A percentile compares a stretch with the other conserved stretches of the same genome.
Evolutionary conservation across 192 early-diverging fungal genomes (phyloP).

Genomic region (Entophlyctis helioformis): DNA sequence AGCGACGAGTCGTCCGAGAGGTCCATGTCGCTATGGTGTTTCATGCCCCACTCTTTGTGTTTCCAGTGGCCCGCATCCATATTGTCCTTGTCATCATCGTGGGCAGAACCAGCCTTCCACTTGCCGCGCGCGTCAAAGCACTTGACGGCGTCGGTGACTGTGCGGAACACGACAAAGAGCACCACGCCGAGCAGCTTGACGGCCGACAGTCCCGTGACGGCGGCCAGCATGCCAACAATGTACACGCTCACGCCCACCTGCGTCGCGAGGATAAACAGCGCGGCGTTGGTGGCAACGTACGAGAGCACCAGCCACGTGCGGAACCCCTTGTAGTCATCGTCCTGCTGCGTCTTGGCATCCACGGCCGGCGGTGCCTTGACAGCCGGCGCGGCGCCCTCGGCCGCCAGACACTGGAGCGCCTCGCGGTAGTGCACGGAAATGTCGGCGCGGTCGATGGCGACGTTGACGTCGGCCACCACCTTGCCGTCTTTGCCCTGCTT

Average conservation of each 20-base stretch:
- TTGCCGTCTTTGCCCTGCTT: conserved; percentile 39
- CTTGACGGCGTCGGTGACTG: conserved; percentile 9
- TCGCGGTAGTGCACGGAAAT: conserved; percentile 58
- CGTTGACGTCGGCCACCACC: conserved; percentile 48
- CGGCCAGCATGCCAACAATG: conserved; percentile 6
- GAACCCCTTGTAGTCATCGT: conserved; percentile 66
- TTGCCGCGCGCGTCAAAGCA: too few relatives aligned
- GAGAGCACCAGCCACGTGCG: conserved; percentile 23
- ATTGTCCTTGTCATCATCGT: too few relatives aligned
- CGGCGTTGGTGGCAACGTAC: conserved; percentile 21
- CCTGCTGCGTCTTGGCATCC: conserved; percentile 53
- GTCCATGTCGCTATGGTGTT: too few relatives aligned
- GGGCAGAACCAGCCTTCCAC: too few relatives aligned
- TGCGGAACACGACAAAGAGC: neutral
- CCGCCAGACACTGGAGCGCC: conserved; percentile 39
- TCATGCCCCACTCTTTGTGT: too few relatives aligned
- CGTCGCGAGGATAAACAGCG: conserved; percentile 11
- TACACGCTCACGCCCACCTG: conserved; percentile 2
- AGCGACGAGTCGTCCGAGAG: too few relatives aligned
- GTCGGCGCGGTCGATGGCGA: conserved; percentile 51
- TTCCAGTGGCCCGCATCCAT: too few relatives aligned
- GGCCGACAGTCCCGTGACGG: conserved; percentile 3
- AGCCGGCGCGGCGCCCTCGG: too few relatives aligned
- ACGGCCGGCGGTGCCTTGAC: too few relatives aligned
- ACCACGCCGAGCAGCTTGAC: conserved; percentile 19